These are phyloP conservation scores for Vaccinium vitisidaea DNA, from an alignment of 148 eudicot species.

Conservation along the genomic window DNA sequence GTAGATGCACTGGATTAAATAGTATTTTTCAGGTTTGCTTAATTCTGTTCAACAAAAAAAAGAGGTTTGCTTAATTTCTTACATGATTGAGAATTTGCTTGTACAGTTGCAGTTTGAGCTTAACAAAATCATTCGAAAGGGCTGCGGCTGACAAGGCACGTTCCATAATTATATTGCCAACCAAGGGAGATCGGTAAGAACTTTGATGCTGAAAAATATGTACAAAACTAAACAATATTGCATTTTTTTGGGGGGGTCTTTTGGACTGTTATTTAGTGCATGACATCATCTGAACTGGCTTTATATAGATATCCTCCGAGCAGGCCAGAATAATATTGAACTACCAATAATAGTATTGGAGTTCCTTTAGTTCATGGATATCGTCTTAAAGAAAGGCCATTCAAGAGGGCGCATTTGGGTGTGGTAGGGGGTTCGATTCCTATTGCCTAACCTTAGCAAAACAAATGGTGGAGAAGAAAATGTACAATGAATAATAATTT, in stretches of 20 bases:
- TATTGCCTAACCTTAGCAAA: neutral
- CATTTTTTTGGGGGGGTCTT: neutral
- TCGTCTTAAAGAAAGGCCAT: neutral
- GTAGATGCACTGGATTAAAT: neutral
- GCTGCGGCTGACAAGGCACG: constrained; percentile 98
- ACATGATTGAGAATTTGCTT: constrained; percentile 23
- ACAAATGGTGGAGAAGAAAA: neutral
- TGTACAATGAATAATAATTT: neutral
- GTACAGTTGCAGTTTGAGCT: constrained; percentile 80
- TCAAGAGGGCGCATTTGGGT: neutral
- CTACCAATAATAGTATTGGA: neutral
- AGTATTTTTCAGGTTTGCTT: neutral
- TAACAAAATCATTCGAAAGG: constrained; percentile 87
- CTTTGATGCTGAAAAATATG: neutral
- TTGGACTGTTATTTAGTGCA: constrained; percentile 4
- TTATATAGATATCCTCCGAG: neutral
- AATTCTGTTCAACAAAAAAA: no score
- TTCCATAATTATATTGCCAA: constrained; percentile 77
- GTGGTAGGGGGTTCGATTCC: neutral
- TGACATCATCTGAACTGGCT: constrained; percentile 3
- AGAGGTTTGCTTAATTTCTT: neutral
- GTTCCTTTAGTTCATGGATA: neutral
- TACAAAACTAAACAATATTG: neutral
- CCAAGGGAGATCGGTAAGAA: constrained; percentile 77
- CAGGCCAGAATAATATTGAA: neutral